Evolutionary conservation across 257 asterid genomes (phyloP).

Genomic region (Solanum infundibuliforme): DNA sequence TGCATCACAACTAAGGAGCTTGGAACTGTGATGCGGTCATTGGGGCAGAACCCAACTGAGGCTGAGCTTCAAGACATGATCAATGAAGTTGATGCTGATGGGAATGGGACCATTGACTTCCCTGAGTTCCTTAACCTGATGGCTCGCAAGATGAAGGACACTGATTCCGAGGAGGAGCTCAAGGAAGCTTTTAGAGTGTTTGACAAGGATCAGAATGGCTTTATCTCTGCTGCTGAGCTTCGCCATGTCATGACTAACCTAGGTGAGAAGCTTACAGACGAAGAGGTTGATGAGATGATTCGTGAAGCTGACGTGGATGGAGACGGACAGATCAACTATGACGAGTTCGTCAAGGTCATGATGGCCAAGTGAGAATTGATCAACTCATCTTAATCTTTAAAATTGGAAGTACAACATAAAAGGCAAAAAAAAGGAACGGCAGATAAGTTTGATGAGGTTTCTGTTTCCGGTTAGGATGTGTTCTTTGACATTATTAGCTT

Average conservation of each 20-base stretch:
- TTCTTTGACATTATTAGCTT: background rate
- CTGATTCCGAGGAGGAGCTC: conserved; percentile 4
- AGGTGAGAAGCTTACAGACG: conserved; percentile 2
- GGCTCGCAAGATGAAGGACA: conserved; percentile 5
- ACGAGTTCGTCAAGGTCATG: conserved; percentile 3
- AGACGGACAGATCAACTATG: background rate
- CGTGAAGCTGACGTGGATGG: conserved; percentile 3
- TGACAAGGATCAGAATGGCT: conserved; percentile 2
- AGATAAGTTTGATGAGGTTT: background rate
- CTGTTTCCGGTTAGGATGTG: background rate
- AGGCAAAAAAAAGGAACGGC: background rate
- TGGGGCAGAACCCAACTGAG: conserved; percentile 4
- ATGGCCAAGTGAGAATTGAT: conserved; percentile 5
- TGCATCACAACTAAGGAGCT: conserved; percentile 1
- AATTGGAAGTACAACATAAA: background rate
- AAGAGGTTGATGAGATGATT: conserved; percentile 2
- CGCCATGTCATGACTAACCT: conserved; percentile 4
- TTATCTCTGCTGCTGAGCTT: conserved; percentile 3
- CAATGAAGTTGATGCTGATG: background rate
- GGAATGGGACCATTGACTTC: background rate
- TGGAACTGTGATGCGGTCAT: background rate
- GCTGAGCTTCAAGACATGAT: conserved; percentile 5
- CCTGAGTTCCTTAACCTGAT: conserved; percentile 4
- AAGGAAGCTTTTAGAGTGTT: conserved; percentile 1
- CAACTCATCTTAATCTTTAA: background rate